Evolutionary conservation across 805 yeast genomes (phyloP), one percentile per base, ranked within the genome.

Genomic region (Sugiyamaella mastotermitis): DNA sequence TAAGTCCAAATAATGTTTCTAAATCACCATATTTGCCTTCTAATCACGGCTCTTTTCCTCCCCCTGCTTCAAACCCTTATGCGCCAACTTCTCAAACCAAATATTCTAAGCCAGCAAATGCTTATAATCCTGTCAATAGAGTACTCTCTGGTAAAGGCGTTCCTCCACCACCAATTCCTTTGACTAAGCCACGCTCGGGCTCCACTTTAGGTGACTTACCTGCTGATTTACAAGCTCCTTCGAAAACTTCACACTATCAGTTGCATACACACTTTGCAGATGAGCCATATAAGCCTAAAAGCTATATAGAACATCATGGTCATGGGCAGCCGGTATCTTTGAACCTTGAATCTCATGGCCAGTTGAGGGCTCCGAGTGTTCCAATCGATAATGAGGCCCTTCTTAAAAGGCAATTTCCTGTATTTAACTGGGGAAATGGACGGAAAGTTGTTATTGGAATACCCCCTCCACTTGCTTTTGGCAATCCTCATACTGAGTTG

Each of bases 371-470:
- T 16, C 13, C 43, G 16, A 28, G 33, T 32, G 38, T 45, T 9
- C 33, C 56, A 3, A 41, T 44, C 18, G 51, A 46, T 18, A 46
- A 47, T 5, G 72, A 71, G 36, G 72, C 76, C 17, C 57, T 80
- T 36, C 58, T 68, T 17, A 59, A 63, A 33, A 67, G 82, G 38
- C 94, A 83, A 53, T 82, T 81, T 60, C 94, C 95, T 0, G 54
- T 86, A 23, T 81, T 84, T 55, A 67, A 71, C 41, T 86, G 92
- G 82, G 65, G 75, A 19, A 62, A 61, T 15, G 65, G 75, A 2
- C 57, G 61, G 5, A 69, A 64, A 32, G 51, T 72, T 14, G 68
- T 71, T 3, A 64, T 65, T 25, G 64, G 70, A 40, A 52, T 74
- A 31, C 76, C 79, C 5, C 47, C 62, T 1, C 40, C 56, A 0